phyloP scores from a whole-genome alignment of 2,329 filamentous ascomycete species.

The Macrophomina tecta region DNA sequence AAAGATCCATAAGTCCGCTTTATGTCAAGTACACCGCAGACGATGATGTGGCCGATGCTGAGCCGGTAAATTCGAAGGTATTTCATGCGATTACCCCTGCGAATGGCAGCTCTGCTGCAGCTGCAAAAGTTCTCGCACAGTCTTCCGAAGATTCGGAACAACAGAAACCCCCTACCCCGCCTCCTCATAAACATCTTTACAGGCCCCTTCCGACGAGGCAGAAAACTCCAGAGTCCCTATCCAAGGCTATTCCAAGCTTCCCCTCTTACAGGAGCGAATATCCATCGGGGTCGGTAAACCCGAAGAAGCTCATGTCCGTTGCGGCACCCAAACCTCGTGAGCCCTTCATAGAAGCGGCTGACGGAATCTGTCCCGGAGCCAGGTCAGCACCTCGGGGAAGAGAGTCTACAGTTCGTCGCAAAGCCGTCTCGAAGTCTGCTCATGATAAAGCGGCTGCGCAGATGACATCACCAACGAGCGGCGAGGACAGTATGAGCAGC shows the following conservation, averaged over 20 bases:
- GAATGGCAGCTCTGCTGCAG: constrained; percentile 7
- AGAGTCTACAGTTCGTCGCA: not conserved
- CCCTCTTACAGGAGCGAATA: constrained; percentile 59
- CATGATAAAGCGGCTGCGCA: not conserved
- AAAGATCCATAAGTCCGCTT: constrained; percentile 22
- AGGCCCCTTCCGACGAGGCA: constrained; percentile 19
- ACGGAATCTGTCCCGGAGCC: not conserved
- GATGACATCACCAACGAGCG: constrained; percentile 7
- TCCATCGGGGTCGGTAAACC: constrained; percentile 41
- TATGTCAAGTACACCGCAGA: constrained; percentile 22
- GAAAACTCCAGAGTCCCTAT: not conserved
- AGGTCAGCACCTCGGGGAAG: not conserved
- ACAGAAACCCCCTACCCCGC: constrained; percentile 27
- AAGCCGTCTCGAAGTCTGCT: not conserved
- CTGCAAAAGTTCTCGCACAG: constrained; percentile 9
- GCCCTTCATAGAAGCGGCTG: not conserved
- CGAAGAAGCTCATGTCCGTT: constrained; percentile 33
- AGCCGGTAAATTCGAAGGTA: not conserved
- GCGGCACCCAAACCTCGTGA: constrained; percentile 14
- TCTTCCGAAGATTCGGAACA: not conserved
- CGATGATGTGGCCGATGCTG: not conserved
- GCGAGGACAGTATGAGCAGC: constrained; percentile 23
- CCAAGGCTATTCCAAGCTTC: constrained; percentile 30
- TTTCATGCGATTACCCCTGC: not conserved
- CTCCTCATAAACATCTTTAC: constrained; percentile 22